Percentiles rank a stretch among this genome's conserved stretches.
Evolutionary conservation across 2,329 filamentous ascomycete genomes (phyloP).

Genomic region (Aspergillus sp.): DNA sequence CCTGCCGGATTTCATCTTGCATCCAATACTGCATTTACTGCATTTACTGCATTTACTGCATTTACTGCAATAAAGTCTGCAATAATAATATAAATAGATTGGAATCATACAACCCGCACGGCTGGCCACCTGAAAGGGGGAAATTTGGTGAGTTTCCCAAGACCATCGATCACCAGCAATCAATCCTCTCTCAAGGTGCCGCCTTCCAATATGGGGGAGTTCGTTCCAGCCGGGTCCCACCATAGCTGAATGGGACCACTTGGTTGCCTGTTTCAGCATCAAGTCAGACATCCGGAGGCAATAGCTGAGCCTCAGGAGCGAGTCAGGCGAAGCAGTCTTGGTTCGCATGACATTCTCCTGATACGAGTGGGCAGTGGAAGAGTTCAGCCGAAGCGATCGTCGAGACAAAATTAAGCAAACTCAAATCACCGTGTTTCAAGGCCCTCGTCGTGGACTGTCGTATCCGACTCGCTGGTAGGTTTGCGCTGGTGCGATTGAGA

Average conservation of each 20-base stretch:
- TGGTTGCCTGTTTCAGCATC: neutral
- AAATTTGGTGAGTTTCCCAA: neutral
- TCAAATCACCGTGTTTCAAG: conserved; percentile 15
- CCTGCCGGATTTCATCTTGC: neutral
- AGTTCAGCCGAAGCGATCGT: conserved; percentile 14
- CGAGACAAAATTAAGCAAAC: conserved; percentile 14
- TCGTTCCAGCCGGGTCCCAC: neutral
- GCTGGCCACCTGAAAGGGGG: neutral
- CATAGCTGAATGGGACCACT: neutral
- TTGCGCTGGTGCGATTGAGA: neutral
- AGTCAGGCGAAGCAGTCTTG: neutral
- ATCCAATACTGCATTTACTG: neutral
- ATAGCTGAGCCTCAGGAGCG: neutral
- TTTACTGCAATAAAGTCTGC: neutral
- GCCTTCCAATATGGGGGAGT: neutral
- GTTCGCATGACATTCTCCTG: conserved; percentile 4
- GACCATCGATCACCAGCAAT: neutral
- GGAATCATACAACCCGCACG: too few species aligned
- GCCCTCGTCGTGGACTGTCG: conserved; percentile 6
- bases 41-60: neutral
- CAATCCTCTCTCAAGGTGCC: neutral
- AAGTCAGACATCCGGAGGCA: neutral
- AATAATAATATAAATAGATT: neutral
- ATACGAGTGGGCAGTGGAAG: conserved; percentile 9
- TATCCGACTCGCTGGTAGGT: neutral